Conservation (phyloP, 495 filamentous ascomycete genomes). For the Parmelia sp. region DNA sequence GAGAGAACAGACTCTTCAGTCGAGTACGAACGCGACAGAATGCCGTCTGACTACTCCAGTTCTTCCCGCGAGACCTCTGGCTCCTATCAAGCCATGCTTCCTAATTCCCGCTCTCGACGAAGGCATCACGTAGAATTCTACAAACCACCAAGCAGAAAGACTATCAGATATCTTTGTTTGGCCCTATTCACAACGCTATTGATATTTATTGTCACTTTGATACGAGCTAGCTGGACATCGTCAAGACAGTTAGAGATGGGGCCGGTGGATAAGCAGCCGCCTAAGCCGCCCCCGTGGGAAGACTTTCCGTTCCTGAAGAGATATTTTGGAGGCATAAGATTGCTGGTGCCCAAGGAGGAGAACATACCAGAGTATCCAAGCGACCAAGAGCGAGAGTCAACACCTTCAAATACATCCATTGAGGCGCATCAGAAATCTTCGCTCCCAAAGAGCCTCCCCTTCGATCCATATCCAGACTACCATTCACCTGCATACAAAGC, state of each 20-base stretch:
- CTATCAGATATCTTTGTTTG: slow-evolving; percentile 66
- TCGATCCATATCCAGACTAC: slow-evolving; percentile 65
- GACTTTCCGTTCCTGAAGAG: slow-evolving; percentile 71
- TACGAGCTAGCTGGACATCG: slow-evolving; percentile 62
- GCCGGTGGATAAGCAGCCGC: slow-evolving; percentile 40
- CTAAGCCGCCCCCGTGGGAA: slow-evolving; percentile 70
- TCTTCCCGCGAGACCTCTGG: slow-evolving; percentile 45
- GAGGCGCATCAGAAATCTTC: slow-evolving; percentile 25
- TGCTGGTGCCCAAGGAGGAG: slow-evolving; percentile 52
- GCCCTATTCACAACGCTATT: slow-evolving; percentile 60
- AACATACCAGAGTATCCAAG: slow-evolving; percentile 71
- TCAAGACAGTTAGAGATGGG: slow-evolving; percentile 50
- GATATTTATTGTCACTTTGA: slow-evolving; percentile 63
- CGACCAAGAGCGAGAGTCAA: slow-evolving; percentile 38
- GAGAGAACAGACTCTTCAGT: slow-evolving; percentile 38
- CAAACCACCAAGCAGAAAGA: slow-evolving; percentile 51
- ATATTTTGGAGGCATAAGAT: slow-evolving; percentile 77
- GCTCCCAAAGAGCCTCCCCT: slow-evolving; percentile 51
- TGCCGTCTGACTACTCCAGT: slow-evolving; percentile 32
- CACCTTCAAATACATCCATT: slow-evolving; percentile 20
- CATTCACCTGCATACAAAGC: slow-evolving; percentile 49
- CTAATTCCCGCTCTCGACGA: slow-evolving; percentile 35
- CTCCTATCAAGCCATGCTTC: slow-evolving; percentile 53
- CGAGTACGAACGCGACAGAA: slow-evolving; percentile 35
- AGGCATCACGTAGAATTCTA: slow-evolving; percentile 45